Percentiles rank a stretch among this genome's conserved stretches.
These are phyloP conservation scores for Podila clonocystis DNA, from an alignment of 192 early-diverging fungal genomes.

Conservation along the genomic window DNA sequence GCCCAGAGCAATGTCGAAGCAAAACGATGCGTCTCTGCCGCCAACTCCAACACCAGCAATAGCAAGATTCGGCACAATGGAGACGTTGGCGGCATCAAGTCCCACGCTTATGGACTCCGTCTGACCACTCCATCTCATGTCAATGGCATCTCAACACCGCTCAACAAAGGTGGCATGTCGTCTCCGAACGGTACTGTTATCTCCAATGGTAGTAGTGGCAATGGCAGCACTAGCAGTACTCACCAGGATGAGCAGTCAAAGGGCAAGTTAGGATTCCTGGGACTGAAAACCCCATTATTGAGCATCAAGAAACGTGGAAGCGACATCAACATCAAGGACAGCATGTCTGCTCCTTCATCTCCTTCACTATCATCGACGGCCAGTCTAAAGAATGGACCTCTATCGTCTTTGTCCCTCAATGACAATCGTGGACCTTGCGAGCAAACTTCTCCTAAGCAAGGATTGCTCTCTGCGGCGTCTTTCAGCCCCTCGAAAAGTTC, in stretches of 20 bases:
- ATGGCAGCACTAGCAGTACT: not conserved
- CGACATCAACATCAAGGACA: conserved; percentile 19
- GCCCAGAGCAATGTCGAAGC: not conserved
- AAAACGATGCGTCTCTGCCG: not conserved
- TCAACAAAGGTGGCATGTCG: not conserved
- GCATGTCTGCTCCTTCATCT: not conserved
- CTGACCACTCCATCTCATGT: not conserved
- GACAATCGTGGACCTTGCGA: not conserved
- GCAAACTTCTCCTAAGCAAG: not conserved
- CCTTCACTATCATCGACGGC: not conserved
- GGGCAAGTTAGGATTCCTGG: conserved; percentile 1
- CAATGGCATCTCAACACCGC: not conserved
- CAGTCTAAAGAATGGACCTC: not conserved
- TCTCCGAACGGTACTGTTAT: not conserved
- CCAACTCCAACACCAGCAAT: not conserved
- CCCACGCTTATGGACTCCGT: not conserved
- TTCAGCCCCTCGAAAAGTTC: conserved; percentile 5
- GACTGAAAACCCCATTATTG: conserved; percentile 7
- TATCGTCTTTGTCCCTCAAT: conserved; percentile 1
- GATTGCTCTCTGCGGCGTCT: conserved; percentile 8
- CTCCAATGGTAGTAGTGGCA: not conserved
- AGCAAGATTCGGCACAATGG: not conserved
- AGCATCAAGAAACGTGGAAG: conserved; percentile 31
- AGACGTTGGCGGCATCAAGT: not conserved
- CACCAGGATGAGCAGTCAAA: not conserved